Conservation (phyloP, 257 asterid genomes). For the Solanum pinnatisectum region DNA sequence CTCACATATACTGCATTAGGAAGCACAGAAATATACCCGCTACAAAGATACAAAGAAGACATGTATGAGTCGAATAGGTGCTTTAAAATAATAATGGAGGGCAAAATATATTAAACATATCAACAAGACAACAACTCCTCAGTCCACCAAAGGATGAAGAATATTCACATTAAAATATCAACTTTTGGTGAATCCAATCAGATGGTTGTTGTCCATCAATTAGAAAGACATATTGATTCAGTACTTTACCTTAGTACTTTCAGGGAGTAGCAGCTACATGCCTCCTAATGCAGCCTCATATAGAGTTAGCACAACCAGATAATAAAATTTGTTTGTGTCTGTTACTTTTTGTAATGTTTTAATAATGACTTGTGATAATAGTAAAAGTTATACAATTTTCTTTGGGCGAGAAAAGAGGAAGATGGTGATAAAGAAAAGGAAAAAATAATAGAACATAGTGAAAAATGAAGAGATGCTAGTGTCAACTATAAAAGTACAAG, state of each 20-base stretch:
- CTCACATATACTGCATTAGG: background rate
- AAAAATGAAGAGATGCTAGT: background rate
- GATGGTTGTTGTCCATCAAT: background rate
- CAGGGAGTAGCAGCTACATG: background rate
- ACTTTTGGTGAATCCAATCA: background rate
- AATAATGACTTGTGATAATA: background rate
- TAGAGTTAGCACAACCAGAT: background rate
- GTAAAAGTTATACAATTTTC: background rate
- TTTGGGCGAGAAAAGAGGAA: background rate
- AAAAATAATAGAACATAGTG: background rate
- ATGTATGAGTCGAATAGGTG: background rate
- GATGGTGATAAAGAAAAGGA: background rate
- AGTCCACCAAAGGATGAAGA: background rate
- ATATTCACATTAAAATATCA: background rate
- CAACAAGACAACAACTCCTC: no score
- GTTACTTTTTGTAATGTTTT: background rate
- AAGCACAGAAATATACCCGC: background rate
- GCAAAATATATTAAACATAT: background rate
- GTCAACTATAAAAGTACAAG: background rate
- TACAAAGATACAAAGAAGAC: no score
- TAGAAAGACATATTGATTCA: background rate
- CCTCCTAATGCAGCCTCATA: background rate
- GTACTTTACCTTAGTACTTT: background rate
- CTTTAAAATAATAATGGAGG: background rate
- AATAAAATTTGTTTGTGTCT: background rate